Conservation (phyloP, 352 stramenopile genomes). For the Phytophthora lateralis region DNA sequence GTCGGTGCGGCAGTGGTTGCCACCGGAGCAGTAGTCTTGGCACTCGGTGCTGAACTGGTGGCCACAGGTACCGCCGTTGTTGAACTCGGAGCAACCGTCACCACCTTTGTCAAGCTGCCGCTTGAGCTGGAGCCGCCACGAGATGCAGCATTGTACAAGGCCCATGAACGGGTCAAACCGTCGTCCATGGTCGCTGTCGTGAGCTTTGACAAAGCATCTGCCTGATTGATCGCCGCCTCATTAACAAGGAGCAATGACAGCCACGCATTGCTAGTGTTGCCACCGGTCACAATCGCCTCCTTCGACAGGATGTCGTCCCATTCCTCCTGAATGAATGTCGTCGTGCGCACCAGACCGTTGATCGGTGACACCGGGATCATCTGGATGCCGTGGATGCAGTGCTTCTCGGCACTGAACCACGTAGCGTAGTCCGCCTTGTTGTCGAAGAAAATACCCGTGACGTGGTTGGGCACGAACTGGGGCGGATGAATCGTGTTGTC, state of each 20-base stretch:
- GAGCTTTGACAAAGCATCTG: conserved; percentile 42
- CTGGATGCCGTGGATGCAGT: conserved; percentile 84
- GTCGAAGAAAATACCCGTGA: conserved; percentile 74
- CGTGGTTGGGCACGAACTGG: conserved; percentile 60
- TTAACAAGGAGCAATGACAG: conserved; percentile 61
- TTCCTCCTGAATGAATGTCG: conserved; percentile 71
- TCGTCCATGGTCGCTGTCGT: conserved; percentile 56
- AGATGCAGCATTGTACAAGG: conserved; percentile 4
- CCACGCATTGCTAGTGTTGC: conserved; percentile 58
- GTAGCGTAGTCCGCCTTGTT: conserved; percentile 82
- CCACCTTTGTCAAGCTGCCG: conserved; percentile 11
- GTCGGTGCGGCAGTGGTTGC: conserved; percentile 5
- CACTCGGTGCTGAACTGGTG: conserved; percentile 4
- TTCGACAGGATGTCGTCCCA: conserved; percentile 80
- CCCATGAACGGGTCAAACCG: conserved; percentile 32
- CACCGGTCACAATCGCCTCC: conserved; percentile 53
- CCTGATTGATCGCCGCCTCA: conserved; percentile 54
- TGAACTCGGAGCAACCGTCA: conserved; percentile 17
- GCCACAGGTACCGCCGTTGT: conserved; percentile 11
- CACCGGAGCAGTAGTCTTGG: conserved; percentile 1
- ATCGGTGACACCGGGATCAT: conserved; percentile 82
- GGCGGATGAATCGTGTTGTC: conserved; percentile 58
- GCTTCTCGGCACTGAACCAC: conserved; percentile 80
- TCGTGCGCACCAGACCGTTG: conserved; percentile 70
- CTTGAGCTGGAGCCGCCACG: conserved; percentile 32